Conservation (phyloP, 2,329 filamentous ascomycete genomes). For the Tolypocladium sp. region DNA sequence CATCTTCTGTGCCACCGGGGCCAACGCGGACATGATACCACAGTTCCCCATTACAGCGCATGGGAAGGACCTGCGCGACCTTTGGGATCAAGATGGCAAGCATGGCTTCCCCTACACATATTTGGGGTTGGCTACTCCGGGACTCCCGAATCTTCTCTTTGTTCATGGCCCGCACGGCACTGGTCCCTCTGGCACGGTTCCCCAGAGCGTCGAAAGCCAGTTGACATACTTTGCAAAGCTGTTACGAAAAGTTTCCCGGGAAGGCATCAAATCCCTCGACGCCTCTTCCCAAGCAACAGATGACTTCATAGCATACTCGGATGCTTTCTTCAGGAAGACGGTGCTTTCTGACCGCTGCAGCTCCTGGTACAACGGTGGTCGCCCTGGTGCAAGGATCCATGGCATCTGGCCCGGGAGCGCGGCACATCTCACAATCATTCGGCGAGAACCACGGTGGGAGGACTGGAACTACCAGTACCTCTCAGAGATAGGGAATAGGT, state of each 20-base stretch:
- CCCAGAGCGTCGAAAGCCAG: constrained; percentile 58
- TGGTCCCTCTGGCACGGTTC: constrained; percentile 56
- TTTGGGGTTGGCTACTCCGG: constrained; percentile 51
- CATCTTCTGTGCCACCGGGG: constrained; percentile 60
- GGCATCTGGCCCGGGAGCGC: constrained; percentile 64
- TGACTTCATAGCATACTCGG: constrained; percentile 52
- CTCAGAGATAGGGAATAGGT: constrained; percentile 35
- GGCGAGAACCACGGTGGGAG: constrained; percentile 45
- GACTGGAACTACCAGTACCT: constrained; percentile 44
- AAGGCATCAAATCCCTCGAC: constrained; percentile 55
- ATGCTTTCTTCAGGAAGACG: constrained; percentile 45
- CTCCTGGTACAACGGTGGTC: constrained; percentile 63
- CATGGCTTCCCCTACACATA: constrained; percentile 61
- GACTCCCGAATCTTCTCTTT: constrained; percentile 60
- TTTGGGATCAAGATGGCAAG: constrained; percentile 47
- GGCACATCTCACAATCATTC: constrained; percentile 48
- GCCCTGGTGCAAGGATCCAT: constrained; percentile 53
- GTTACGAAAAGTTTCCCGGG: constrained; percentile 54
- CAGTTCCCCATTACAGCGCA: constrained; percentile 50
- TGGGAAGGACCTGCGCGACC: constrained; percentile 41
- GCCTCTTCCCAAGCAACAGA: constrained; percentile 51
- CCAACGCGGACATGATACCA: constrained; percentile 49
- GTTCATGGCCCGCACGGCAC: constrained; percentile 51
- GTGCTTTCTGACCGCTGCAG: constrained; percentile 54
- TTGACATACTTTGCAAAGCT: constrained; percentile 57